phyloP scores from a whole-genome alignment of 2,329 filamentous ascomycete species.

The Cadophora sp. region DNA sequence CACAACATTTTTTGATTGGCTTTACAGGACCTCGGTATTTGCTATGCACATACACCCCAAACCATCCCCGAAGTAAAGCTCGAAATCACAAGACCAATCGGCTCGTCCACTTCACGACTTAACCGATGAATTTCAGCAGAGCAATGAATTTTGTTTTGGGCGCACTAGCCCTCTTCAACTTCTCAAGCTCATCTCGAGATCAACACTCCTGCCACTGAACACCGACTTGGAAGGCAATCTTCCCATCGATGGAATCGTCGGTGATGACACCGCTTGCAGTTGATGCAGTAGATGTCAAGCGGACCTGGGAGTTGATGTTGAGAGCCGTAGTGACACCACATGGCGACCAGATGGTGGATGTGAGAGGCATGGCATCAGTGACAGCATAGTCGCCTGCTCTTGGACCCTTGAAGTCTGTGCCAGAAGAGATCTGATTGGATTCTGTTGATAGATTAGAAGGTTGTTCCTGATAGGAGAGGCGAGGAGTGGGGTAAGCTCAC shows the following conservation, averaged over 20 bases:
- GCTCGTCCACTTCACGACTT: too few species aligned
- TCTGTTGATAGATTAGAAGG: not conserved
- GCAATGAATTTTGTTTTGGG: not conserved
- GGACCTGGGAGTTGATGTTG: constrained; percentile 11
- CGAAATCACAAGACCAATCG: not conserved
- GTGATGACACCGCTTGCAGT: constrained; percentile 12
- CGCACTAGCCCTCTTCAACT: not conserved
- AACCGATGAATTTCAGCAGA: not conserved
- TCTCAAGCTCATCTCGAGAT: not conserved
- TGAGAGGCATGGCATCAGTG: constrained; percentile 12
- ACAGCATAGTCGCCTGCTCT: constrained; percentile 9
- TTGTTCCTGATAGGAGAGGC: too few species aligned
- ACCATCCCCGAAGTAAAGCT: not conserved
- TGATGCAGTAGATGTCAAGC: constrained; percentile 1
- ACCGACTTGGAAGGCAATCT: constrained; percentile 9
- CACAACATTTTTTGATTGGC: not conserved
- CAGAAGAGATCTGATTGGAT: constrained; percentile 2
- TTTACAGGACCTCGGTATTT: not conserved
- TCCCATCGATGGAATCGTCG: constrained; percentile 10
- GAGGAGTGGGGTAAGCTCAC: not conserved
- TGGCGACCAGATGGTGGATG: constrained; percentile 12
- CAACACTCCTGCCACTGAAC: constrained; percentile 11
- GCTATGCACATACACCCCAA: not conserved
- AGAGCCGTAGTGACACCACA: not conserved
- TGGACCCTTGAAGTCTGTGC: constrained; percentile 11